Evolutionary conservation across 2,329 filamentous ascomycete species (phyloP).

Genomic region (Epichloe coenophiala): DNA sequence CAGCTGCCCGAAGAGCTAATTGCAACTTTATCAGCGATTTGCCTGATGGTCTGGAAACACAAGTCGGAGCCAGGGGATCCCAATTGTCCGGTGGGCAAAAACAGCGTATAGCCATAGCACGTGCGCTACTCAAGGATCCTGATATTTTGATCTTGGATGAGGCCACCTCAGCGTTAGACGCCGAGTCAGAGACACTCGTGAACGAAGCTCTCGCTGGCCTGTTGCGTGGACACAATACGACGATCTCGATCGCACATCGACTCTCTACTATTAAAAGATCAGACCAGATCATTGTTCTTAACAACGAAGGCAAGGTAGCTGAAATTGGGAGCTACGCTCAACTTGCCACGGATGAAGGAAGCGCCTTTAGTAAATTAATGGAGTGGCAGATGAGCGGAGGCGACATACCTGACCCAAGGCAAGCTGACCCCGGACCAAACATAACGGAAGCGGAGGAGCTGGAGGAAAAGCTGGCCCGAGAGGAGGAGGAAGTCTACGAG

Average conservation of each 20-base stretch:
- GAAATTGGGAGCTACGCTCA: slow-evolving; percentile 77
- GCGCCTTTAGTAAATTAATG: slow-evolving; percentile 91
- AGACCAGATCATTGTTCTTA: slow-evolving; percentile 86
- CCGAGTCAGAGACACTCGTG: slow-evolving; percentile 91
- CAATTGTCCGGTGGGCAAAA: slow-evolving; percentile 95
- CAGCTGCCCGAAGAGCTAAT: slow-evolving; percentile 82
- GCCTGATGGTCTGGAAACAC: slow-evolving; percentile 87
- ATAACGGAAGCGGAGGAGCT: slow-evolving; percentile 40
- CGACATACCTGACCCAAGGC: slow-evolving; percentile 38
- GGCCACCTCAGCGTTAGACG: slow-evolving; percentile 88
- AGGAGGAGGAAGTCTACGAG: slow-evolving; percentile 9
- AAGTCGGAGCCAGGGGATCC: slow-evolving; percentile 80
- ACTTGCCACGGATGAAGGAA: slow-evolving; percentile 57
- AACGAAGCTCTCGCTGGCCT: slow-evolving; percentile 77
- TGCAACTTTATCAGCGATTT: slow-evolving; percentile 96
- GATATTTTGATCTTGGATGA: slow-evolving; percentile 96
- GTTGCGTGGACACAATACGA: slow-evolving; percentile 80
- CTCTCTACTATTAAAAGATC: slow-evolving; percentile 93
- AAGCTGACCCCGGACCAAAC: slow-evolving; percentile 20
- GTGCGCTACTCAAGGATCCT: slow-evolving; percentile 86
- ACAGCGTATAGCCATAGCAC: slow-evolving; percentile 92
- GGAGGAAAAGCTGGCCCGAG: slow-evolving; percentile 28
- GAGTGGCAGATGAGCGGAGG: slow-evolving; percentile 95
- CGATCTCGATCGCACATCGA: slow-evolving; percentile 92
- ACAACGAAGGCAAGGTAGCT: slow-evolving; percentile 73